Base-by-base conservation (phyloP, 345 rosid species). In the Barbarea vulgaris region DNA sequence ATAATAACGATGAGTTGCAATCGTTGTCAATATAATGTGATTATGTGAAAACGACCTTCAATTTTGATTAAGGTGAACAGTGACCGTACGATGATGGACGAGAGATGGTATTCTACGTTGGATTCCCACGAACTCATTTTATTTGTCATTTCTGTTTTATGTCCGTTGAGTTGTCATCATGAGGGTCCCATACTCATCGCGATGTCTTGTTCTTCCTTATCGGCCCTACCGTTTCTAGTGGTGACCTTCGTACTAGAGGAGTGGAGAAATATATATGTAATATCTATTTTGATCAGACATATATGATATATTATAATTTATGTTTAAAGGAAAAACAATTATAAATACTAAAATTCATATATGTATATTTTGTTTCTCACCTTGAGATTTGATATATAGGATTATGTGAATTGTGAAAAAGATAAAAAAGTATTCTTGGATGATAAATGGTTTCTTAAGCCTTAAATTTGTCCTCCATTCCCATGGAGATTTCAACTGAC, bases 161-260 rank as follows among this genome's bases (percentile, higher is more conserved):
- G 74, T 76, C 74, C 75, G 69, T 52, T 33, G 79, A 69, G 74
- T 46, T 68, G 70, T 76, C 74, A 51, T 39, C 64, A 61, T 48
- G 12, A 24, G 69, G 79, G 75, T 15, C 74, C 79, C 54, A 21
- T 42, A 25, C 44, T n/a, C 68, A 58, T 67, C 56, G 33, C 61
- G 1, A 48, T 59, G 74, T 60, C 75, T 63, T 30, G 24, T 54
- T 77, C 58, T 56, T 77, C 53, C 34, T 33, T 52, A 6, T 70
- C 15, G 59, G 70, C 18, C 54, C 50, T n/a, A 62, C 67, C 65
- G 39, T 69, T 61, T 39, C 66, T 48, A 66, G 39, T 44, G 48
- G 39, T 44, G 48, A 75, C 67, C 60, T 58, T 48, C 67, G 17
- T 57, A 55, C 72, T 22, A 37, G 15, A 72, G 12, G 48, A 70